Conservation (phyloP, 2,329 filamentous ascomycete species). For the Fragosphaeria purpurea region DNA sequence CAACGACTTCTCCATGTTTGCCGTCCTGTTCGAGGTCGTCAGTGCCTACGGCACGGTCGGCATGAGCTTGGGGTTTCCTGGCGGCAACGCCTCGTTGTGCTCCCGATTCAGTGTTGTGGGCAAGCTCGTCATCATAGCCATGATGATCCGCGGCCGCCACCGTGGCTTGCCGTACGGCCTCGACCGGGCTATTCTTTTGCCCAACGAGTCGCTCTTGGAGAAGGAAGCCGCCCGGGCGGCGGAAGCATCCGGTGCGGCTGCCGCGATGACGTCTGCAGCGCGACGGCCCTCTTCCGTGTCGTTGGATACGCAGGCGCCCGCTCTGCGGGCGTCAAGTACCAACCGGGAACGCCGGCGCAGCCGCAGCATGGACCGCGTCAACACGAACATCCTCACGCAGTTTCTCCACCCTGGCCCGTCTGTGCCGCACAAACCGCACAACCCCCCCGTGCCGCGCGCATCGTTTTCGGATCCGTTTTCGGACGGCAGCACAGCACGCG, state of each 20-base stretch:
- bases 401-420: conserved; percentile 40
- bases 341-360: conserved; percentile 24
- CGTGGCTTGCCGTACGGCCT: conserved; percentile 59
- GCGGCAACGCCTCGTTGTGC: conserved; percentile 68
- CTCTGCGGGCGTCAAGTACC: conserved; percentile 20
- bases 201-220: conserved; percentile 45
- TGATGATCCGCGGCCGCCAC: conserved; percentile 61
- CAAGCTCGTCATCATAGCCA: conserved; percentile 58
- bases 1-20: conserved; percentile 56
- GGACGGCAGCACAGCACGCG: conserved; percentile 4
- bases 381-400: conserved; percentile 34
- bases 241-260: conserved; percentile 12
- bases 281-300: conserved; percentile 28
- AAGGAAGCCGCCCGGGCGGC: conserved; percentile 36
- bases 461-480: conserved; percentile 7
- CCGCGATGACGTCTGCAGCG: conserved; percentile 17
- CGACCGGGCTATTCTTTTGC: conserved; percentile 50
- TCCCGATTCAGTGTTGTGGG: conserved; percentile 68
- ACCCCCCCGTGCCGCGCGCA: not conserved
- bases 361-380: conserved; percentile 28
- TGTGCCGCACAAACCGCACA: not conserved
- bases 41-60: conserved; percentile 93
- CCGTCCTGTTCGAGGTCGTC: conserved; percentile 72
- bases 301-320: conserved; percentile 16
- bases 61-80: conserved; percentile 71